Conservation (phyloP, 352 stramenopile species). For the Pythium chondricola region DNA sequence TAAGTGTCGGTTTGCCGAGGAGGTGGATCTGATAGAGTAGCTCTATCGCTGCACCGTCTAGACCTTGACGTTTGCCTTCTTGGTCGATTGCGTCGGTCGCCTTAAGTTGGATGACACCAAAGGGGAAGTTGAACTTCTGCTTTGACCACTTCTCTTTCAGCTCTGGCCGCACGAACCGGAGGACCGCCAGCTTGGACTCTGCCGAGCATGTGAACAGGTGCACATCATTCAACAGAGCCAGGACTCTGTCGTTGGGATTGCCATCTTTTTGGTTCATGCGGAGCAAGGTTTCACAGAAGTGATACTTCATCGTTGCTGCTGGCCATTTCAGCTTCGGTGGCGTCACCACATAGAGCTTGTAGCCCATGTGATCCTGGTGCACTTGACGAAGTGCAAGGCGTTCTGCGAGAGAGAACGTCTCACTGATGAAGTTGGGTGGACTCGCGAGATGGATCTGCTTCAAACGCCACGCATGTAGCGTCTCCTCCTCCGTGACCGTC, state of each 20-base stretch:
- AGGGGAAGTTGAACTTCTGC: constrained; percentile 1
- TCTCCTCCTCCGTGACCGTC: background rate
- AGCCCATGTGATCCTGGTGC: constrained; percentile 1
- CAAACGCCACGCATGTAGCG: background rate
- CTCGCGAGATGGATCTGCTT: background rate
- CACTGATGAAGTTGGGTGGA: background rate
- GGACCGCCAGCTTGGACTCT: background rate
- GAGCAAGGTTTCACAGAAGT: constrained; percentile 5
- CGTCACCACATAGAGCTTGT: constrained; percentile 3
- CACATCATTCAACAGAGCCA: background rate
- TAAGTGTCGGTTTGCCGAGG: background rate
- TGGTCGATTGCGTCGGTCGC: background rate
- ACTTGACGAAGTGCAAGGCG: background rate
- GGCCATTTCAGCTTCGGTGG: constrained; percentile 2
- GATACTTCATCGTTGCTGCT: constrained; percentile 1
- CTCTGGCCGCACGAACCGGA: constrained; percentile 1
- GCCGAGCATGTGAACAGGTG: constrained; percentile 1
- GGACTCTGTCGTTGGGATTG: background rate
- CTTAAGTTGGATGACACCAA: background rate
- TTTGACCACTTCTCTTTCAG: constrained; percentile 1
- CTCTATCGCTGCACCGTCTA: background rate
- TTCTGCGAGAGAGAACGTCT: background rate
- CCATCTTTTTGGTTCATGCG: background rate
- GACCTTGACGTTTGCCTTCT: background rate
- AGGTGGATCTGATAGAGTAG: background rate